A percentile compares a stretch with the other conserved stretches of the same genome.
Evolutionary conservation across 306 rosid species (phyloP).

Genomic region (Begonia masoniana): DNA sequence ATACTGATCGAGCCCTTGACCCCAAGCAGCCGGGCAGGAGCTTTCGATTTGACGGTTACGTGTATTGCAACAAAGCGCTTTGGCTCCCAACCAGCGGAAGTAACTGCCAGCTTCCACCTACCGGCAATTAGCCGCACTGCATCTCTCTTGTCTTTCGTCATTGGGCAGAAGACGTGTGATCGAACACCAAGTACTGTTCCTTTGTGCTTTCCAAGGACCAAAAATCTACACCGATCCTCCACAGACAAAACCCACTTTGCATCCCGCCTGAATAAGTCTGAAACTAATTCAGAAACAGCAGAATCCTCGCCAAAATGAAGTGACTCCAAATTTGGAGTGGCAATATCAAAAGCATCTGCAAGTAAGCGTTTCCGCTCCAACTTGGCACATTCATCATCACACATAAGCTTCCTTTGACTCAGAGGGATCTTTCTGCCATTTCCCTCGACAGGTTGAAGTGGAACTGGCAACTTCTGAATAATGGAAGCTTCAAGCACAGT

Average conservation of each 20-base stretch:
- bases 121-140: slow-evolving; percentile 64
- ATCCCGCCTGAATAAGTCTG: slow-evolving; percentile 63
- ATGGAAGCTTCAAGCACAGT: slow-evolving; percentile 42
- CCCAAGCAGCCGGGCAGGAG: slow-evolving; percentile 63
- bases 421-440: slow-evolving; percentile 46
- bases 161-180: slow-evolving; percentile 77
- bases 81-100: slow-evolving; percentile 92
- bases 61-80: slow-evolving; percentile 67
- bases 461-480: slow-evolving; percentile 52
- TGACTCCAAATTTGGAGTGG: slow-evolving; percentile 57
- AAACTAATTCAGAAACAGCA: slow-evolving; percentile 38
- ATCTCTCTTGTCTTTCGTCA: slow-evolving; percentile 82
- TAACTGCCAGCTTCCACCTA: slow-evolving; percentile 79
- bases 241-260: slow-evolving; percentile 81
- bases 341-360: slow-evolving; percentile 85
- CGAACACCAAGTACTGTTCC: slow-evolving; percentile 52
- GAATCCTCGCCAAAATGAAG: slow-evolving; percentile 75
- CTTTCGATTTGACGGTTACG: slow-evolving; percentile 65
- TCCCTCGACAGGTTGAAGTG: slow-evolving; percentile 65
- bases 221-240: slow-evolving; percentile 83
- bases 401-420: slow-evolving; percentile 73
- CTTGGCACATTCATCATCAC: slow-evolving; percentile 91
- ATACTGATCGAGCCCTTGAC: slow-evolving; percentile 51
- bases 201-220: slow-evolving; percentile 74
- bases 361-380: slow-evolving; percentile 79